A percentile compares a stretch with the other conserved stretches of the same genome.
These are phyloP conservation scores for maize (Zea mays) DNA, from an alignment of 176 grass and related monocot species.

Conservation along the genomic window DNA sequence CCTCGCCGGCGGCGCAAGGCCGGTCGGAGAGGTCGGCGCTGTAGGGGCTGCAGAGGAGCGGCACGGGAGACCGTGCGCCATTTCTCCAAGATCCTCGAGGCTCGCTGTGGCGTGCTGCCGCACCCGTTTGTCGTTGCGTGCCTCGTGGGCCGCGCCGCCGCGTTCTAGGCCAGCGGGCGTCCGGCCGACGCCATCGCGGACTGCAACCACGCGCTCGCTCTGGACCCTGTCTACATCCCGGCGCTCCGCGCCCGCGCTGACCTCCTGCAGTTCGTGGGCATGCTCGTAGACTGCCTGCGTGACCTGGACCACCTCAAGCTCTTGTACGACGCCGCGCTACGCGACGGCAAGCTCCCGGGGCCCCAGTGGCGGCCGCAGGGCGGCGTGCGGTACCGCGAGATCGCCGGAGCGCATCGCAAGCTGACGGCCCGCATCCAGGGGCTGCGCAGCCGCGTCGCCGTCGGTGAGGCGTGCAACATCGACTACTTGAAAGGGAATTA, in stretches of 20 bases:
- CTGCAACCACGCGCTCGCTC: slow-evolving; percentile 78
- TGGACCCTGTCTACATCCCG: slow-evolving; percentile 79
- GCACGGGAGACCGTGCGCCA: slow-evolving; percentile 64
- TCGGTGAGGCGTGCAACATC: too few species aligned
- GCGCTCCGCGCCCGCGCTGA: slow-evolving; percentile 76
- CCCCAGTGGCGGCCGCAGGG: too few species aligned
- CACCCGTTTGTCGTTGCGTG: too few species aligned
- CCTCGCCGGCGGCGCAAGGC: slow-evolving; percentile 54
- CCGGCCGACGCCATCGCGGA: slow-evolving; percentile 71
- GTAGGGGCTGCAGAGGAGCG: slow-evolving; percentile 76
- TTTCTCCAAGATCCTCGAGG: slow-evolving; percentile 82
- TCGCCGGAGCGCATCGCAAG: too few species aligned
- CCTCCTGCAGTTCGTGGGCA: slow-evolving; percentile 61
- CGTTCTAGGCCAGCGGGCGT: slow-evolving; percentile 55
- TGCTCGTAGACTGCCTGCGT: slow-evolving; percentile 67
- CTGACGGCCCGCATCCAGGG: too few species aligned
- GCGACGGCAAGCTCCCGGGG: slow-evolving; percentile 78
- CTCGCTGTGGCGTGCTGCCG: too few species aligned
- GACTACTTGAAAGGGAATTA: too few species aligned
- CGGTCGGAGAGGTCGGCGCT: slow-evolving; percentile 42
- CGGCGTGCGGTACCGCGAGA: too few species aligned
- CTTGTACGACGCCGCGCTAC: slow-evolving; percentile 77
- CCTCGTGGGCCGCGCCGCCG: slow-evolving; percentile 73
- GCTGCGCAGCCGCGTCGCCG: too few species aligned
- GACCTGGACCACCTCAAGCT: slow-evolving; percentile 94